A percentile compares a stretch with the other conserved stretches of the same genome.
Evolutionary conservation across 306 rosid species (phyloP).

Genomic region (Citrullus colocynthis): DNA sequence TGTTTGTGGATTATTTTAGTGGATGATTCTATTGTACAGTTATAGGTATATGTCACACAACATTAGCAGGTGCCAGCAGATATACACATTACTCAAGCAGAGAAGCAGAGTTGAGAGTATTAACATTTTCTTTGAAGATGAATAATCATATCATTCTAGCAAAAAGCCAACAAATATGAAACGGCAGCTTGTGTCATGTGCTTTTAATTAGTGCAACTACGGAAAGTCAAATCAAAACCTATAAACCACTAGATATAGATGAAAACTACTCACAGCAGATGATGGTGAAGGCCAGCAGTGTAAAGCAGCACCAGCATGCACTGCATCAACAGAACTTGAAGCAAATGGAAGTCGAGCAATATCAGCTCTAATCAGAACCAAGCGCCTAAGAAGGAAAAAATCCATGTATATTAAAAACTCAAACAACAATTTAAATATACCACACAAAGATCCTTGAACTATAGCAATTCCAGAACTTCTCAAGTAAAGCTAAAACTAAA

Average conservation of each 20-base stretch:
- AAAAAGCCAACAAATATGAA: not conserved
- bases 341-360: slow-evolving; percentile 84
- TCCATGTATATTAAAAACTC: slow-evolving; percentile 5
- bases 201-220: not conserved
- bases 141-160: not conserved
- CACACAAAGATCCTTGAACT: not conserved
- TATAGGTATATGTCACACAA: not conserved
- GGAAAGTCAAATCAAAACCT: not conserved
- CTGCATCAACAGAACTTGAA: slow-evolving; percentile 75
- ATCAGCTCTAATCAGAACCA: slow-evolving; percentile 77
- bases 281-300: slow-evolving; percentile 98
- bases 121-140: not conserved
- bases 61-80: not conserved
- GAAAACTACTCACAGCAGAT: slow-evolving; percentile 50
- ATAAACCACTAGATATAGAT: not conserved
- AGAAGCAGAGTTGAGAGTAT: not conserved
- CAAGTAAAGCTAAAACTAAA: not conserved
- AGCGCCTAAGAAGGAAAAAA: slow-evolving; percentile 29
- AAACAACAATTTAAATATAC: not conserved
- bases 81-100: not conserved
- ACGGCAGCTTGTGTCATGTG: not conserved
- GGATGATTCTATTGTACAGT: not conserved
- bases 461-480: not conserved
- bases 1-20: not conserved
- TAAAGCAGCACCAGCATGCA: slow-evolving; percentile 93